Conservation (phyloP, 1,139 yeast genomes). For the Protomyces inouyei region DNA sequence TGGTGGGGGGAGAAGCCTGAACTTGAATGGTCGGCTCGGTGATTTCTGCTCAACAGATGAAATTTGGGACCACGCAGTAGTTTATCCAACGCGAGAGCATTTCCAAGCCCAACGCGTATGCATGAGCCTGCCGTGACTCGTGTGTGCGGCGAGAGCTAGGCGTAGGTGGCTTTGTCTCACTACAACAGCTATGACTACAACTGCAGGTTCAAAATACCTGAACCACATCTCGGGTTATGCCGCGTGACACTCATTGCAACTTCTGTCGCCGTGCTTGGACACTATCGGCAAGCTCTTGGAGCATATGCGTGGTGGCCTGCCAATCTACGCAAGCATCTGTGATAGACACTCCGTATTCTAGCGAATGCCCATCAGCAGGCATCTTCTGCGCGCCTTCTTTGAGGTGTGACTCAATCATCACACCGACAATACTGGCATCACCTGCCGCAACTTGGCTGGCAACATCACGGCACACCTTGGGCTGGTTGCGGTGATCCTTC, state of each 20-base stretch:
- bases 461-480: conserved; percentile 72
- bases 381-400: conserved; percentile 88
- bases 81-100: too few species aligned
- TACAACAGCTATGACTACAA: too few species aligned
- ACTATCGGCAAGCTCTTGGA: conserved; percentile 71
- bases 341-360: conserved; percentile 92
- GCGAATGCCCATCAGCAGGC: conserved; percentile 54
- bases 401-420: conserved; percentile 93
- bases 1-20: too few species aligned
- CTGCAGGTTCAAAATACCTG: too few species aligned
- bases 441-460: conserved; percentile 79
- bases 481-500: conserved; percentile 92
- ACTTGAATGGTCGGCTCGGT: too few species aligned
- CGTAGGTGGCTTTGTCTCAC: too few species aligned
- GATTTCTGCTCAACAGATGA: too few species aligned
- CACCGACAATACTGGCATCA: conserved; percentile 75
- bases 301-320: conserved; percentile 81
- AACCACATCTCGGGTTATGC: too few species aligned
- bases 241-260: neutral
- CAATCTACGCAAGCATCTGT: conserved; percentile 95
- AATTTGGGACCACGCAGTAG: too few species aligned
- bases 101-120: too few species aligned
- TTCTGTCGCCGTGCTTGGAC: conserved; percentile 41
- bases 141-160: too few species aligned
- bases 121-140: too few species aligned